phyloP scores from a whole-genome alignment of 1,284 basidiomycete species.

The Marasmius fiardii region DNA sequence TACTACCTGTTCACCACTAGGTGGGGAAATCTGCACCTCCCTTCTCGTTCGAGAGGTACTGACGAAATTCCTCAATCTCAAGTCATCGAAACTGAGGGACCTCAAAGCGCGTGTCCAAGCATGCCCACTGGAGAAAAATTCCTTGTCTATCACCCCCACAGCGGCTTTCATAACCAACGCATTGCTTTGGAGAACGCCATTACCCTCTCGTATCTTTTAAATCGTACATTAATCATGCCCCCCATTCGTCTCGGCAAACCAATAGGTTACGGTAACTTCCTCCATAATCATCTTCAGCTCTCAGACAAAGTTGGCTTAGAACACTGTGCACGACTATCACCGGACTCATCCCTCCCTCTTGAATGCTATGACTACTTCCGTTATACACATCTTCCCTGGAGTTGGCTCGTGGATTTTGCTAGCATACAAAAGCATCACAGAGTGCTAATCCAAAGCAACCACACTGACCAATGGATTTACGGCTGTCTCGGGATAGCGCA shows the following conservation, averaged over 20 bases:
- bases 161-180: slow-evolving; percentile 81
- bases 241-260: slow-evolving; percentile 67
- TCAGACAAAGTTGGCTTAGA: slow-evolving; percentile 49
- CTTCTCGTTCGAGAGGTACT: slow-evolving; percentile 21
- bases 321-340: slow-evolving; percentile 43
- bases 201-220: slow-evolving; percentile 60
- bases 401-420: slow-evolving; percentile 59
- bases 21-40: slow-evolving; percentile 36
- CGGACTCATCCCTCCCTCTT: slow-evolving; percentile 30
- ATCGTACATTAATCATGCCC: slow-evolving; percentile 74
- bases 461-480: slow-evolving; percentile 46
- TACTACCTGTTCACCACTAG: slow-evolving; percentile 64
- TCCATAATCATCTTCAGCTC: slow-evolving; percentile 44
- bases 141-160: slow-evolving; percentile 71
- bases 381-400: slow-evolving; percentile 65
- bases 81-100: slow-evolving; percentile 25
- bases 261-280: slow-evolving; percentile 60
- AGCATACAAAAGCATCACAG: slow-evolving; percentile 32
- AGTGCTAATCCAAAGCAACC: slow-evolving; percentile 43
- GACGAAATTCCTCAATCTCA: slow-evolving; percentile 20
- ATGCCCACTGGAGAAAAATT: slow-evolving; percentile 34
- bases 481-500: slow-evolving; percentile 35
- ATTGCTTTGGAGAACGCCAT: slow-evolving; percentile 82
- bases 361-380: slow-evolving; percentile 60
- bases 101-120: slow-evolving; percentile 7